Evolutionary conservation across 495 filamentous ascomycete genomes (phyloP), one percentile per base, ranked within the genome.

Genomic region (Glarea lozoyensis): DNA sequence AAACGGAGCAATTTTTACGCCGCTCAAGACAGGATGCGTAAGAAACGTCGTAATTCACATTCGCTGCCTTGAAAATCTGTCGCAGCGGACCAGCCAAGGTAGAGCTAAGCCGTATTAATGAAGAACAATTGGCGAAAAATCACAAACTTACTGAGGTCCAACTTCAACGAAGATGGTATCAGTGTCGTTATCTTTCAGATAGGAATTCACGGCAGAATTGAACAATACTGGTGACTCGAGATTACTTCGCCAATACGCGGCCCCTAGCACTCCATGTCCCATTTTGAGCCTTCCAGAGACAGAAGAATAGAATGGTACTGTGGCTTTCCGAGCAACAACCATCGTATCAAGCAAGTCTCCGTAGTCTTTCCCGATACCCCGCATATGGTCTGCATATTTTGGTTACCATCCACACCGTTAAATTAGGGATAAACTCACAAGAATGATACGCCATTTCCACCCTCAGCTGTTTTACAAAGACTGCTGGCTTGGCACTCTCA

Each of bases 81-180:
- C 68, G 69, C 19, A 81, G 52, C 1, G 80, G 78, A 0, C 73
- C 73, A 41, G 75, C 65, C 0, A 87, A 62, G 1, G 80, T 76
- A 3, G 67, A 60, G 45, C 84, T 79, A 19, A 83, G 79, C 0
- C 83, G 81, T 15, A 84, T 60, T 48, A n/a, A n/a, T n/a, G n/a
- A n/a, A n/a, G n/a, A n/a, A n/a, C n/a, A n/a, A n/a, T n/a, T n/a
- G n/a, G n/a, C n/a, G n/a, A n/a, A n/a, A n/a, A n/a, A n/a, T n/a
- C n/a, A n/a, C n/a, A n/a, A n/a, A n/a, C n/a, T n/a, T n/a, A n/a
- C n/a, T n/a, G n/a, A n/a, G 82, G 79, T 0, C 82, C 81, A 15
- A 84, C 61, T 48, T 84, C 80, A 19, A 85, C 40, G 2, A 83
- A 52, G 10, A 30, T 9, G 19, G 30, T 18, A 11, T 13, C 2